Evolutionary conservation across 1,284 basidiomycete genomes (phyloP), one percentile per base, ranked within the genome.

Genomic region (Sanghuangporus sanghuang): DNA sequence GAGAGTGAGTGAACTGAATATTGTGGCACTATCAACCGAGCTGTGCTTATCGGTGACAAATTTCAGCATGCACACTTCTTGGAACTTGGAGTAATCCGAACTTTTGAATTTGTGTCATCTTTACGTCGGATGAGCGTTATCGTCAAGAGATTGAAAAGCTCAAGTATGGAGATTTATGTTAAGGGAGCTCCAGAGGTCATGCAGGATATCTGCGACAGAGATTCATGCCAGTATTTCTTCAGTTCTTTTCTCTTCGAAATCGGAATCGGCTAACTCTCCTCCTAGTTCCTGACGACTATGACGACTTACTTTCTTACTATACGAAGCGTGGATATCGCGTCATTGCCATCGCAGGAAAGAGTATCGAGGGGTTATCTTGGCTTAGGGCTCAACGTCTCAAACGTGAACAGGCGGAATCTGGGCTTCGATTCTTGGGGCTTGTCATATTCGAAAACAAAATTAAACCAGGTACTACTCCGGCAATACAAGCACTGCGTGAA

Each of bases 391-490:
- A 99, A 75, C 87, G 93, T 57, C 90, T 99, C 86, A 95, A 93
- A 74, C 84, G 96, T 44, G 96, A 98, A 72, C 93, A 96, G 76
- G 96, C 95, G 18, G 97, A 99, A 74, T 92, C 89, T 11, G 87
- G 86, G 46, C 80, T 99, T 8, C 89, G 88, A 57, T 99, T 99
- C 79, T 83, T 99, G 12, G 97, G 97, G 6, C 80, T 99, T 52
- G 91, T 99, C 72, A 96, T 99, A 62, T 99, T 99, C 72, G 97
- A 99, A 76, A 99, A 99, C 80, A 95, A 98, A 77, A 81, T 99
- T 67, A 99, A 99, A 74, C 87, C 92, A 5, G 95, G 92, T 8
- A 98, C 97, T 0, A 82, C 93, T 0, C 92, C 95, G 18, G 95
- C 93, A 21, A 98, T 99, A 64, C 91, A 93, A 67, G 90, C 89